Evolutionary conservation across 805 yeast species (phyloP).

Genomic region (Metschnikowia matae): DNA sequence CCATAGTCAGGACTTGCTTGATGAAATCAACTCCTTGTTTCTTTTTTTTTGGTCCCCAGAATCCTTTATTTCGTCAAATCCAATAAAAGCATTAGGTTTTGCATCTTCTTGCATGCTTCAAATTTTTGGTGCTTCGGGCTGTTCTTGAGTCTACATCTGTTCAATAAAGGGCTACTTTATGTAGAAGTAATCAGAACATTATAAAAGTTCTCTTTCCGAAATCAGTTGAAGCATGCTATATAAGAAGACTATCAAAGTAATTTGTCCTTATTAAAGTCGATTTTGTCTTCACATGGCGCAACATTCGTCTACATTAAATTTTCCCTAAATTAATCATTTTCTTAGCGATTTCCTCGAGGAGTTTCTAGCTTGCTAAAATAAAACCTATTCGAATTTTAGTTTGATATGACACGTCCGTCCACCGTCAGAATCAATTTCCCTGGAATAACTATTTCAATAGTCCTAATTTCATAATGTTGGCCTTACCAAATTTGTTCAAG

Average conservation of each 20-base stretch:
- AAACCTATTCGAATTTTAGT: background rate
- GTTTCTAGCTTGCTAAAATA: background rate
- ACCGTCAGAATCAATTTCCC: background rate
- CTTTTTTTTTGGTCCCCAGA: too few relatives aligned
- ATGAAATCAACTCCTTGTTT: too few relatives aligned
- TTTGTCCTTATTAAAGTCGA: background rate
- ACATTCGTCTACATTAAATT: background rate
- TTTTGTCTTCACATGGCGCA: background rate
- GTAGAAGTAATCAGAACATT: background rate
- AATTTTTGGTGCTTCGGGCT: too few relatives aligned
- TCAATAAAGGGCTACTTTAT: background rate
- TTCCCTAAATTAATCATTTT: background rate
- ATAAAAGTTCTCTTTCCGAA: background rate
- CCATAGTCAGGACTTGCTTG: too few relatives aligned
- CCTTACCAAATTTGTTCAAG: background rate
- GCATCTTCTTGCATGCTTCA: too few relatives aligned
- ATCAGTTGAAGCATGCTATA: background rate
- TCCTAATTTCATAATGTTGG: background rate
- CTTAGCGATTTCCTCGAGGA: background rate
- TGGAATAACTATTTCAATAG: background rate
- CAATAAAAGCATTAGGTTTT: too few relatives aligned
- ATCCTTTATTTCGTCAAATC: too few relatives aligned
- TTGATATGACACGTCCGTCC: background rate
- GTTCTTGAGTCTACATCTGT: background rate
- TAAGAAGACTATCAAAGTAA: background rate